These are phyloP conservation scores for Rhodotorula sp. DNA, from an alignment of 1,284 basidiomycete species.

Conservation along the genomic window DNA sequence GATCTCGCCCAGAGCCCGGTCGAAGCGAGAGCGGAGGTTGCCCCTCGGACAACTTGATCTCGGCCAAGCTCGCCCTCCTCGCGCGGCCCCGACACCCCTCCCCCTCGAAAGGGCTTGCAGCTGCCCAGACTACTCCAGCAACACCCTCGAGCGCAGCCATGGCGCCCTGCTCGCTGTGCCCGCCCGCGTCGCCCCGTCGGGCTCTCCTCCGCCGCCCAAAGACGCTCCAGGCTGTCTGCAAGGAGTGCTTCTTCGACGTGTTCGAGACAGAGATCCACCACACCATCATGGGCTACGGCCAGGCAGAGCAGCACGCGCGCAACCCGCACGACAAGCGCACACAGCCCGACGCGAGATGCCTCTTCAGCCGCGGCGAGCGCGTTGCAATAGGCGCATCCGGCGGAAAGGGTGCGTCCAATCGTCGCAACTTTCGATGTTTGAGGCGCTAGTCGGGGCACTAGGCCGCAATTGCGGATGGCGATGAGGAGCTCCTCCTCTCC, in stretches of 20 bases:
- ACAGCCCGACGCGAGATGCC: conserved; percentile 25
- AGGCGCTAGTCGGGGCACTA: background rate
- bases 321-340: conserved; percentile 60
- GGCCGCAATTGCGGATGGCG: too few species aligned
- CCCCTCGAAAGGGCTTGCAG: too few species aligned
- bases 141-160: conserved; percentile 10
- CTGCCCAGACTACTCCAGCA: background rate
- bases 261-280: conserved; percentile 99
- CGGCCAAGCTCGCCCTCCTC: too few species aligned
- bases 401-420: conserved; percentile 75
- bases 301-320: conserved; percentile 34
- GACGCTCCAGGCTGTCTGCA: conserved; percentile 69
- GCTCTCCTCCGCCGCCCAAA: conserved; percentile 94
- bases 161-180: conserved; percentile 46
- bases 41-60: too few species aligned
- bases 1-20: background rate
- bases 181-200: conserved; percentile 50
- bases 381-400: conserved; percentile 98
- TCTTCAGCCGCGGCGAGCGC: conserved; percentile 88
- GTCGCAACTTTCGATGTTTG: too few species aligned
- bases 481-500: too few species aligned
- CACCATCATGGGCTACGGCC: conserved; percentile 65
- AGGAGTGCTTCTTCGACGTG: conserved; percentile 67
- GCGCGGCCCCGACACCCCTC: too few species aligned
- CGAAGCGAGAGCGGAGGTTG: too few species aligned